Base-by-base conservation (phyloP, 139 green algal species). In the Eudorina sp. region DNA sequence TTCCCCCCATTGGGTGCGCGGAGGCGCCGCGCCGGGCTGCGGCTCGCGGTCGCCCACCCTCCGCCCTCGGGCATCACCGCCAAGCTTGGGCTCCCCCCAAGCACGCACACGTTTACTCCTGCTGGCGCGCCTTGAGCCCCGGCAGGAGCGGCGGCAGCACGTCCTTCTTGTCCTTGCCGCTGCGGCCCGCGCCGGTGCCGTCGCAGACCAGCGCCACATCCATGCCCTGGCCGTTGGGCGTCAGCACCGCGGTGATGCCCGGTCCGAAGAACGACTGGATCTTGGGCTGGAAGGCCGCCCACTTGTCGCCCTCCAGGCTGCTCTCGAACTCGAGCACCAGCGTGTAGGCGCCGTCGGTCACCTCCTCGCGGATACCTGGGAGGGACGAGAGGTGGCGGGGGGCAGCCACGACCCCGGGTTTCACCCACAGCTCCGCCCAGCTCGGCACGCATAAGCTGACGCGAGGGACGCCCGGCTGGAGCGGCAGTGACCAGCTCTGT, bases 241-340 rank as follows among this genome's bases (percentile, higher is more conserved):
- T 34, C 9, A 88, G 19, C 43, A 3, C 21, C 0, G 93, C 96
- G 4, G 88, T 80, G 41, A 99, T 95, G 69, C 96, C 97, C 53
- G 97, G 97, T 4, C 97, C 97, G 74, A 99, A 99, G 91, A 99
- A 99, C 14, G 78, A 92, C 91, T 97, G 89, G 76, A 99, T 94
- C 91, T 99, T 99, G 64, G 93, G 92, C 89, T 92, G 81, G 72
- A 83, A 83, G 38, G 19, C 31, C 2, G 58, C 53, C 91, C 91
- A 93, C 72, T 77, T 69, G 40, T 88, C 84, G 14, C 70, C 9
- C 29, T 90, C 93, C 73, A 96, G 85, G 86, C 92, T 94, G 70
- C 68, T 92, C 31, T 92, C 58, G 73, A 99, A 99, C 92, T 98
- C 96, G n/a, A 99, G 91, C 60, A 97, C 93, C 66, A 98, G 91